These are phyloP conservation scores for Sambucus nigra DNA, from an alignment of 129 eudicot genomes.

Conservation along the genomic window DNA sequence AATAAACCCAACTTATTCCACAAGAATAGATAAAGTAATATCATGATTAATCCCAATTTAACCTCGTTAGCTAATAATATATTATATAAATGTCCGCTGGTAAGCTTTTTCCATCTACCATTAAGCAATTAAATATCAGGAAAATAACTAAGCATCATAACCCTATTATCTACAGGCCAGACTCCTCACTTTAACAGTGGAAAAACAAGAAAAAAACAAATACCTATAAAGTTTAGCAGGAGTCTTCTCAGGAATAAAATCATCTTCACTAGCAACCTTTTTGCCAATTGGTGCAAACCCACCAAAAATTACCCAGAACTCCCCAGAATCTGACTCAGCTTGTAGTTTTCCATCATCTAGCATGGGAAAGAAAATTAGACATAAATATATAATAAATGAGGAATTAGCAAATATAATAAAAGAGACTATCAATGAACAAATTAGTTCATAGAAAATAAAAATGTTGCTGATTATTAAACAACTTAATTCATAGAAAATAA, in stretches of 20 bases:
- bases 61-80: not conserved
- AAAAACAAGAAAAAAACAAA: constrained; percentile 3
- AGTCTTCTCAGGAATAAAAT: constrained; percentile 66
- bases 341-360: constrained; percentile 93
- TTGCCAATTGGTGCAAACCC: constrained; percentile 98
- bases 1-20: no score
- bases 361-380: not conserved
- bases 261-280: constrained; percentile 86
- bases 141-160: not conserved
- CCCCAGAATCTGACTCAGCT: constrained; percentile 95
- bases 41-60: not conserved
- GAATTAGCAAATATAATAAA: not conserved
- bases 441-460: no score
- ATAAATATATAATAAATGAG: not conserved
- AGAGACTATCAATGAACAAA: not conserved
- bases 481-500: no score
- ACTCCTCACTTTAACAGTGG: not conserved
- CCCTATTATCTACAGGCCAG: not conserved
- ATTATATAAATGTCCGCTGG: no score
- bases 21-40: no score
- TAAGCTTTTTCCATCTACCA: not conserved
- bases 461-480: not conserved
- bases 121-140: not conserved
- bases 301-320: constrained; percentile 96
- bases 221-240: constrained; percentile 75